phyloP scores from a whole-genome alignment of 441 rosid genomes.

The Eutrema salsugineum region DNA sequence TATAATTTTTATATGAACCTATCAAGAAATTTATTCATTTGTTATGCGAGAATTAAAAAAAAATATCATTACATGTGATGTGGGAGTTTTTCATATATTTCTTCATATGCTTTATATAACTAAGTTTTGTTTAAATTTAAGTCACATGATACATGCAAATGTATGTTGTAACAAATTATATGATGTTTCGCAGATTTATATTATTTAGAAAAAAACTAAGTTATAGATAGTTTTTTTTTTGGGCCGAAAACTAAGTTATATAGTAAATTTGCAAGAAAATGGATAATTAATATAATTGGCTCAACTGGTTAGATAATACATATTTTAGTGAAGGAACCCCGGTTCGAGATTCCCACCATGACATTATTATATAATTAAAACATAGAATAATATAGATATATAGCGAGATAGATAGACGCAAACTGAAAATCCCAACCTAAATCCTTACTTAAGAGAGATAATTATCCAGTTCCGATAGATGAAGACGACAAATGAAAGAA shows the following conservation, averaged over 20 bases:
- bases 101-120: background rate
- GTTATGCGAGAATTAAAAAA: background rate
- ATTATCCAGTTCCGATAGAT: background rate
- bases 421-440: background rate
- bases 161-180: background rate
- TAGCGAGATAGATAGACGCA: too few relatives aligned
- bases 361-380: background rate
- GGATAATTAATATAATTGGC: background rate
- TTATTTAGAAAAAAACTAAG: background rate
- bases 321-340: background rate
- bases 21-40: background rate
- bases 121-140: background rate
- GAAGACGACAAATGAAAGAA: slow-evolving; percentile 9
- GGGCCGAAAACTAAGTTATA: background rate
- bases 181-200: too few relatives aligned
- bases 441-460: background rate
- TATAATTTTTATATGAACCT: slow-evolving; percentile 3
- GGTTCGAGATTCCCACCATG: slow-evolving; percentile 7
- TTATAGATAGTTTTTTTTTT: too few relatives aligned
- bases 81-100: background rate
- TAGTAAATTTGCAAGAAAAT: background rate
- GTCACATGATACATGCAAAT: background rate
- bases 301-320: background rate
- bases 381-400: background rate
- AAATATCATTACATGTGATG: background rate